Conservation (phyloP, 208 protist species). For the Lotmaria passim region DNA sequence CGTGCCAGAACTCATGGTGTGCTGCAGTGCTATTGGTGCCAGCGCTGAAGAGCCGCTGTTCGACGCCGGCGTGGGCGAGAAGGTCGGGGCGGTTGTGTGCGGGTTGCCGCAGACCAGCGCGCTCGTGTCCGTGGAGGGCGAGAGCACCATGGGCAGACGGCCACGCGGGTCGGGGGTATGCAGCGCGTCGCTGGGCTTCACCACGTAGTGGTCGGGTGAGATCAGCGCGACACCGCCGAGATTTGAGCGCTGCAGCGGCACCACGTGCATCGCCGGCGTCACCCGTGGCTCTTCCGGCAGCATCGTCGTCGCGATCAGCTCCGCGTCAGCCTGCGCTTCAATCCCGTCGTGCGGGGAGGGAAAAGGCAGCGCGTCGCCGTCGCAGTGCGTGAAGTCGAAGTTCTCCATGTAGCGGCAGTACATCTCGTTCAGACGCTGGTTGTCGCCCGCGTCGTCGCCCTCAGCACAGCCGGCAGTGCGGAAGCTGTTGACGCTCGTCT, state of each 20-base stretch:
- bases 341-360: constrained; percentile 52
- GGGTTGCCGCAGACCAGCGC: constrained; percentile 12
- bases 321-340: constrained; percentile 34
- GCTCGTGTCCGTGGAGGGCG: neutral
- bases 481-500: neutral
- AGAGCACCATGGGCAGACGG: constrained; percentile 29
- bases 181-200: constrained; percentile 20
- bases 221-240: constrained; percentile 35
- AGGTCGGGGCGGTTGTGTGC: constrained; percentile 9
- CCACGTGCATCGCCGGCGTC: constrained; percentile 15
- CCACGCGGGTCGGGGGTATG: constrained; percentile 10
- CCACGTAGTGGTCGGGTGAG: constrained; percentile 19
- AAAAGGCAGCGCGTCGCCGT: constrained; percentile 24
- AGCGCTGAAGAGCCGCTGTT: neutral
- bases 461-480: constrained; percentile 11
- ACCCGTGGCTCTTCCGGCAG: constrained; percentile 19
- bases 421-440: constrained; percentile 15
- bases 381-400: constrained; percentile 21
- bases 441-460: constrained; percentile 8
- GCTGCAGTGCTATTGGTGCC: neutral
- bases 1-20: constrained; percentile 20
- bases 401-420: constrained; percentile 34
- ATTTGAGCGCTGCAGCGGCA: constrained; percentile 24
- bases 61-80: neutral
- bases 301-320: constrained; percentile 22